Conservation (phyloP, 768 basidiomycete species). For the Pleurotus cornucopiae region DNA sequence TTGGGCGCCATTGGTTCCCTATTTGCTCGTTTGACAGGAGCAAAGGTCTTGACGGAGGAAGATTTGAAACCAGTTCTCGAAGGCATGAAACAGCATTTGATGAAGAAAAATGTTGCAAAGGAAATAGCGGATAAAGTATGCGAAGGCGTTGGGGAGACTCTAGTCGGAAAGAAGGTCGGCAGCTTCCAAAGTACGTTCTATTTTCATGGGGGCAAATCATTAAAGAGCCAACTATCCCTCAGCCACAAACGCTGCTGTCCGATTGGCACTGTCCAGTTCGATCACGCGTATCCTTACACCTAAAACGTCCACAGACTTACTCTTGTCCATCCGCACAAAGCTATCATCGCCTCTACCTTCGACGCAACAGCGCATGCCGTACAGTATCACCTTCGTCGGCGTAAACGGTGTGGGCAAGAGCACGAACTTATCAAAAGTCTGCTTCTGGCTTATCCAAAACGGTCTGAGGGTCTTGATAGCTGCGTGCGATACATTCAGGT, state of each 20-base stretch:
- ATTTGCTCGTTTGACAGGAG: conserved; percentile 82
- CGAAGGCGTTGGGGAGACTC: conserved; percentile 85
- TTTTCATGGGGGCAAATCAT: conserved; percentile 10
- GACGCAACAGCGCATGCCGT: conserved; percentile 77
- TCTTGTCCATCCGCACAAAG: conserved; percentile 90
- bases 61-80: conserved; percentile 87
- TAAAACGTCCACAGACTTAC: conserved; percentile 93
- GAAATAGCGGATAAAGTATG: conserved; percentile 95
- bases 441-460: conserved; percentile 99
- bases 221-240: conserved; percentile 4
- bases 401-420: conserved; percentile 99
- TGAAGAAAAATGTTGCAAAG: conserved; percentile 98
- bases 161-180: conserved; percentile 89
- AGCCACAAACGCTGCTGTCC: conserved; percentile 86
- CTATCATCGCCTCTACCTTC: conserved; percentile 69
- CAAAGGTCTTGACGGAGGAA: conserved; percentile 73
- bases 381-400: conserved; percentile 93
- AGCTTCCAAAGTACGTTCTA: conserved; percentile 74
- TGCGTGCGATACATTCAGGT: conserved; percentile 97
- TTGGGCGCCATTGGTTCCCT: conserved; percentile 70
- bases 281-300: conserved; percentile 94
- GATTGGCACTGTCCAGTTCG: conserved; percentile 75
- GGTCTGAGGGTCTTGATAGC: conserved; percentile 90
- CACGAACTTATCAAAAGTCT: conserved; percentile 96
- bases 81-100: conserved; percentile 96